These are phyloP conservation scores for Solanum sejunctum DNA, from an alignment of 257 asterid species.

Conservation along the genomic window DNA sequence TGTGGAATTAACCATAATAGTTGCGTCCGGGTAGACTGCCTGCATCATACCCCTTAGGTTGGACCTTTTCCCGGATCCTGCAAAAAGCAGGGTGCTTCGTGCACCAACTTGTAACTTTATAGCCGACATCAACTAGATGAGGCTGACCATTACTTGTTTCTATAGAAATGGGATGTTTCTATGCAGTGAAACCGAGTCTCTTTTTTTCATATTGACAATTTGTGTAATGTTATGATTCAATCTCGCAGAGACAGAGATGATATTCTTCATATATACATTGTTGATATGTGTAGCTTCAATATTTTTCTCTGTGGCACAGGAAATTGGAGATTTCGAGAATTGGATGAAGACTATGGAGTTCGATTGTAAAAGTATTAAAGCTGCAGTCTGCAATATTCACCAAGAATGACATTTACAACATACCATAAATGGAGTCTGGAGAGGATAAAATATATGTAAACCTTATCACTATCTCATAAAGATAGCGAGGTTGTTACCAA, in stretches of 20 bases:
- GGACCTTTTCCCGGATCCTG: not conserved
- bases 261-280: not conserved
- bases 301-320: conserved; percentile 21
- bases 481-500: conserved; percentile 9
- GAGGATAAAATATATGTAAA: too few relatives aligned
- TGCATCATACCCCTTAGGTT: not conserved
- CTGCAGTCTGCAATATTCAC: conserved; percentile 84
- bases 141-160: not conserved
- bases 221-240: not conserved
- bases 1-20: not conserved
- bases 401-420: conserved; percentile 8
- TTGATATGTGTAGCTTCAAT: not conserved
- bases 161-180: not conserved
- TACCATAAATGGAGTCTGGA: too few relatives aligned
- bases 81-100: not conserved
- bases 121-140: not conserved
- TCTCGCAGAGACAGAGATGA: not conserved
- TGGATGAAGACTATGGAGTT: conserved; percentile 99
- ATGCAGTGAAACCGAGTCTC: not conserved
- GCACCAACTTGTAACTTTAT: not conserved
- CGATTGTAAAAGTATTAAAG: conserved; percentile 72
- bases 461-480: too few relatives aligned
- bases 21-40: not conserved
- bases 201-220: not conserved
- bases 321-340: conserved; percentile 95